These are phyloP conservation scores for Neonothopanus nambi DNA, from an alignment of 1,284 basidiomycete genomes.

Conservation along the genomic window DNA sequence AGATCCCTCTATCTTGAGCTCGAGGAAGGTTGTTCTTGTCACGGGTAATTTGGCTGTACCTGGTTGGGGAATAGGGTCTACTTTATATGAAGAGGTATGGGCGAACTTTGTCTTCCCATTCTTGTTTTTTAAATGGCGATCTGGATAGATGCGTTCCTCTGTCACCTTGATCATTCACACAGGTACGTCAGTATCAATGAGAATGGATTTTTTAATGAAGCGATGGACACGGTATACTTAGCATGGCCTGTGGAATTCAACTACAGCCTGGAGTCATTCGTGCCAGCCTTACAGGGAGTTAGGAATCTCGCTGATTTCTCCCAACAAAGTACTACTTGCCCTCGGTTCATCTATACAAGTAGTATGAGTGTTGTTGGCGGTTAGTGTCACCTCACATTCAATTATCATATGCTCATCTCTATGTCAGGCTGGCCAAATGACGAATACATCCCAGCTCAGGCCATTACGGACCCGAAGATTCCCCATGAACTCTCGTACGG, in stretches of 20 bases:
- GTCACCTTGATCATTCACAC: neutral
- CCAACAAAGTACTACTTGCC: neutral
- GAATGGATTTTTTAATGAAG: neutral
- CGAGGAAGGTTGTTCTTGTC: neutral
- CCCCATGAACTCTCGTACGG: neutral
- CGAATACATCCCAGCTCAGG: neutral
- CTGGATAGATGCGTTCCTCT: neutral
- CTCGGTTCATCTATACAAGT: neutral
- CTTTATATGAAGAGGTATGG: neutral
- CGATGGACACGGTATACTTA: neutral
- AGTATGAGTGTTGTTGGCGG: neutral
- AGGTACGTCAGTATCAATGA: neutral
- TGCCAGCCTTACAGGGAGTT: neutral
- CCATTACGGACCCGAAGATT: neutral
- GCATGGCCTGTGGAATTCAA: constrained; percentile 3
- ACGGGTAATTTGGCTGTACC: neutral
- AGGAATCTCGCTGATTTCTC: neutral
- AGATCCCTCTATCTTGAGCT: neutral
- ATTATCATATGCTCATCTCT: neutral
- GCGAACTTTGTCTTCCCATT: neutral
- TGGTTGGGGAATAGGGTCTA: neutral
- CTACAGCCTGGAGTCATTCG: neutral
- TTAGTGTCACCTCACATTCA: neutral
- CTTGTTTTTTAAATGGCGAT: neutral
- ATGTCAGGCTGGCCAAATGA: neutral